Base-by-base conservation (phyloP, 2,329 filamentous ascomycete species). In the Botryotinia calthae region DNA sequence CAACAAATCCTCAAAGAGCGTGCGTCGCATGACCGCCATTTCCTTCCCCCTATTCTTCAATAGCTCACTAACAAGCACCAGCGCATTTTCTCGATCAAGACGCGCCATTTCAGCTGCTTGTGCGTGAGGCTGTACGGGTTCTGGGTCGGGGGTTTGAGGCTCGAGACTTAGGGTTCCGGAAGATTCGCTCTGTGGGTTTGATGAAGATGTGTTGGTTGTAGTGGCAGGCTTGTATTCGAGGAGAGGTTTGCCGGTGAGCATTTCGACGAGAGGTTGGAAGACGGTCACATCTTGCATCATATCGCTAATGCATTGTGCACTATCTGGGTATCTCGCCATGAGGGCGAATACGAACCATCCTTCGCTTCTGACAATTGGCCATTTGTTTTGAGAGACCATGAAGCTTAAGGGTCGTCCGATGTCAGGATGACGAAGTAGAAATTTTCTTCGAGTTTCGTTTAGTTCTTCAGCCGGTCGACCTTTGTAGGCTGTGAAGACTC, bases 311-410 rank as follows among this genome's bases (percentile, higher is more conserved):
- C 86, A 80, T 2, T 79, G 77, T 2, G 86, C 85, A 12, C 88
- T 87, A 51, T 87, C 85, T 1, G 78, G 72, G 2, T 85, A 84
- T 42, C 87, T 84, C 58, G 85, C 85, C 84, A 90, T 87, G 48
- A 91, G 84, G 3, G 89, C 89, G 69, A 90, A 84, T 9, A 89
- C 85, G 75, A 91, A 90, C 85, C 88, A 88, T 4, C 86, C 84
- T 78, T 91, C 89, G 56, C 87, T 89, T 28, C 87, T 84, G 3
- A 91, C 82, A 2, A 86, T 83, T 0, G 88, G 87, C 84, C 88
- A 91, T 75, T 88, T 89, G 4, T 80, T 81, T 77, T 91, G 89
- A 2, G 83, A 85, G 37, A 89, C 82, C 40, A 91, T 84, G 76
- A 85, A 87, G 1, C 83, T 78, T 10, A 91, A 82, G 0, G 84